Base-by-base conservation (phyloP, 2,329 filamentous ascomycete species). In the Stachybotrys elegans region DNA sequence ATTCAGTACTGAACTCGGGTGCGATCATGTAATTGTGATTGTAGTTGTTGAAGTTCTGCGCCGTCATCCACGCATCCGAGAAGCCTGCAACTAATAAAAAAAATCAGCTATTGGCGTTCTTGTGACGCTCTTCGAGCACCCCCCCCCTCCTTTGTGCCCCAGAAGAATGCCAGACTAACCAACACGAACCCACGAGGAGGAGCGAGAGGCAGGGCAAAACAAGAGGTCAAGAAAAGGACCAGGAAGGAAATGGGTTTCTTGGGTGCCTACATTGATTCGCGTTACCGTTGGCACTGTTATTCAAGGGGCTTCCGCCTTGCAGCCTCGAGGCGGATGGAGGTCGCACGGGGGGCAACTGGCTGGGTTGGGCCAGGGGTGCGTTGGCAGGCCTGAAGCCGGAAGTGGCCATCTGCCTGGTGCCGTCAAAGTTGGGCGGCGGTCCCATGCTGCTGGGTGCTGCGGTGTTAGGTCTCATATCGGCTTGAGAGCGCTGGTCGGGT, bases 1-100 rank as follows among this genome's bases (percentile, higher is more conserved):
- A 96, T 72, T 98, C 93, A 69, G 93, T 93, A 48, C 87, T 91
- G 56, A 96, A 88, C 68, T 98, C 93, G 50, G 90, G 88, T 40
- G 75, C 71, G 69, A 96, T 94, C 85, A 95, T 91, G 72, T 93
- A 97, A 60, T 88, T 93, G 47, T 88, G 86, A 68, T 96, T 89
- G 60, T 91, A 89, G 62, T 83, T 88, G 69, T 93, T 94, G 66
- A 88, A 93, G 62, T 84, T 93, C 59, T 89, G 86, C 47, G 83
- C 79, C 53, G 74, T 77, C 60, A 90, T 76, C 84, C 88, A 92
- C 61, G 90, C 87, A 71, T 88, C 88, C 51, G 79, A 77, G 72
- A 92, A 93, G 53, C 84, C 85, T 60, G 86, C 71, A 61, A 88
- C 88, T 93, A 17, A n/a, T n/a, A n/a, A n/a, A n/a, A n/a, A n/a